A percentile compares a stretch with the other conserved stretches of the same genome.
Evolutionary conservation across 1,284 basidiomycete genomes (phyloP).

Genomic region (Exobasidium cylindrosporum): DNA sequence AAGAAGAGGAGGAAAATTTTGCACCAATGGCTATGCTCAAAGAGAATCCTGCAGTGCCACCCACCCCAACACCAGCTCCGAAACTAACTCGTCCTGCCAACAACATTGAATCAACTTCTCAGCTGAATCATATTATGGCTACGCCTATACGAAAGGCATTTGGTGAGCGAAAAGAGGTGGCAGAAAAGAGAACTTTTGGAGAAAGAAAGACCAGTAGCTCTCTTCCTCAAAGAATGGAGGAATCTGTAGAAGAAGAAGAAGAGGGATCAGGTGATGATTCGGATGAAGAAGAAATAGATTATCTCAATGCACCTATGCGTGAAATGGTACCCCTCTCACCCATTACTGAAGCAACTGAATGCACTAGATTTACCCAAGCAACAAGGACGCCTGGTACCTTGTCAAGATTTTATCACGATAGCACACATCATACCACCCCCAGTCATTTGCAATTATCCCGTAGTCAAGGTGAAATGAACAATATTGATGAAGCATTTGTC

Average conservation of each 20-base stretch:
- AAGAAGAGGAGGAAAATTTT: conserved; percentile 19
- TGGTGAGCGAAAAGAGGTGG: background rate
- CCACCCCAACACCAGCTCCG: conserved; percentile 30
- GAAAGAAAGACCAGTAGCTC: conserved; percentile 11
- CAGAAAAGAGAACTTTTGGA: background rate
- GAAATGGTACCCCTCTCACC: conserved; percentile 8
- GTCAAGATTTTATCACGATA: background rate
- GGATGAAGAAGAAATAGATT: conserved; percentile 13
- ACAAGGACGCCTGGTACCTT: conserved; percentile 2
- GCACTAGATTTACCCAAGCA: conserved; percentile 33
- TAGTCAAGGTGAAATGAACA: background rate
- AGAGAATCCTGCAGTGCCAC: conserved; percentile 18
- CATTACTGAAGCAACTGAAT: conserved; percentile 46
- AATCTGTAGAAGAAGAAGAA: conserved; percentile 27
- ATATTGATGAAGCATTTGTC: background rate
- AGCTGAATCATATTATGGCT: background rate
- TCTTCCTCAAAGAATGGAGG: conserved; percentile 5
- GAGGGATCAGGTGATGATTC: conserved; percentile 1
- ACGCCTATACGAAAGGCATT: background rate
- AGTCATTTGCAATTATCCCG: background rate
- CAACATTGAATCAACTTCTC: background rate
- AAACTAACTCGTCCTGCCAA: background rate
- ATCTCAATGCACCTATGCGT: background rate
- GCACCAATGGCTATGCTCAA: background rate
- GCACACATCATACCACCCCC: background rate